A percentile compares a stretch with the other conserved stretches of the same genome.
Conservation (phyloP, 2,329 filamentous ascomycete species). For the Pseudonectria foliicola region DNA sequence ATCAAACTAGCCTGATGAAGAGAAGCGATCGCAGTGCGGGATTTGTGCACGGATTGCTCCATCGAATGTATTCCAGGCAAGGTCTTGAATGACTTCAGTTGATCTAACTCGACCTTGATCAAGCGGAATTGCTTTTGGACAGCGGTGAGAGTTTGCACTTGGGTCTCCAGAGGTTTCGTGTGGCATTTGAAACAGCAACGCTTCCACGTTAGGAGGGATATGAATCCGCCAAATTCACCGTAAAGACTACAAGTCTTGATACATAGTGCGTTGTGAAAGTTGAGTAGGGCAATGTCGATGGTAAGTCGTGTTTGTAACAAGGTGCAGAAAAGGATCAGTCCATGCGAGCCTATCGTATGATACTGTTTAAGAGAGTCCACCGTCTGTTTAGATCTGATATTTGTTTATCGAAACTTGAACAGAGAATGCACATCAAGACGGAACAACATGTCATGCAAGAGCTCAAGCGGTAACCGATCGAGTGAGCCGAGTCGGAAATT, state of each 20-base stretch:
- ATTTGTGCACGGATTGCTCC: conserved; percentile 12
- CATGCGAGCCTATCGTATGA: conserved; percentile 13
- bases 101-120: conserved; percentile 9
- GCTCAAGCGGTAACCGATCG: conserved; percentile 24
- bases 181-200: conserved; percentile 25
- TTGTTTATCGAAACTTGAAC: conserved; percentile 25
- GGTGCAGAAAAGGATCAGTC: conserved; percentile 23
- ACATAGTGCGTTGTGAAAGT: conserved; percentile 19
- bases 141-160: conserved; percentile 13
- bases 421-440: conserved; percentile 25
- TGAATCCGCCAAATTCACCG: conserved; percentile 17
- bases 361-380: conserved; percentile 22
- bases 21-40: conserved; percentile 13
- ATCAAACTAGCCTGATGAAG: conserved; percentile 12
- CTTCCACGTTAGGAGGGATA: conserved; percentile 20
- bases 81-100: conserved; percentile 22
- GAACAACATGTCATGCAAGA: conserved; percentile 22
- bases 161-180: conserved; percentile 11
- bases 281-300: conserved; percentile 12
- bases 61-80: too few relatives aligned
- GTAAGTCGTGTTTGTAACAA: conserved; percentile 23
- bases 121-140: conserved; percentile 14
- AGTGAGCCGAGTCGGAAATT: conserved; percentile 19
- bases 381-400: conserved; percentile 13
- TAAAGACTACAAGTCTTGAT: conserved; percentile 21